These are phyloP conservation scores for Coriolopsis trogii DNA, from an alignment of 1,284 basidiomycete genomes.

Conservation along the genomic window DNA sequence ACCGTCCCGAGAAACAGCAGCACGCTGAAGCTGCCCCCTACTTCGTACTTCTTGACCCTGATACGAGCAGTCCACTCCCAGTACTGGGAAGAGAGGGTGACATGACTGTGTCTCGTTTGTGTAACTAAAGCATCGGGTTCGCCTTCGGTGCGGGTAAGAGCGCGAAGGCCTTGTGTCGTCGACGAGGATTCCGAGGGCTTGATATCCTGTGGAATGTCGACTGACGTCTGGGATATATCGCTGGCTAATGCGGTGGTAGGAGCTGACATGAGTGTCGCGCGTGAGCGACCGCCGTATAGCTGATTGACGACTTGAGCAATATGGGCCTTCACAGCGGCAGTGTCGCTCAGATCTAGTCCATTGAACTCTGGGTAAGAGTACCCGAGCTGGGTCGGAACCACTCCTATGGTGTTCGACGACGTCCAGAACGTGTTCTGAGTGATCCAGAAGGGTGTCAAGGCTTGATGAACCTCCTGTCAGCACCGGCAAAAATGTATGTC, in stretches of 20 bases:
- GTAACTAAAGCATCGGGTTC: not conserved
- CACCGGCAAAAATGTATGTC: too few species aligned
- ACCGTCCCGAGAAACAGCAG: slow-evolving; percentile 45
- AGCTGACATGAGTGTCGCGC: not conserved
- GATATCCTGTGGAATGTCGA: not conserved
- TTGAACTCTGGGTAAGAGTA: slow-evolving; percentile 53
- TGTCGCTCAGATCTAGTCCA: slow-evolving; percentile 36
- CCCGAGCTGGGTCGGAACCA: slow-evolving; percentile 30
- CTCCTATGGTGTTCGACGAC: slow-evolving; percentile 26
- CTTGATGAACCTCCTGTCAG: too few species aligned
- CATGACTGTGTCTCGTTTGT: not conserved
- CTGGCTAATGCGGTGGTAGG: not conserved
- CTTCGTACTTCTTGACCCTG: slow-evolving; percentile 44
- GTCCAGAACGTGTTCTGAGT: slow-evolving; percentile 35
- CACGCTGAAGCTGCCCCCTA: slow-evolving; percentile 44
- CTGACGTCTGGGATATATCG: not conserved
- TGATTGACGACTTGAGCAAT: slow-evolving; percentile 38
- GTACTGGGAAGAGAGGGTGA: not conserved
- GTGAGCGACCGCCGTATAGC: slow-evolving; percentile 25
- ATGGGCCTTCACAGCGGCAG: slow-evolving; percentile 31
- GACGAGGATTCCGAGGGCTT: not conserved
- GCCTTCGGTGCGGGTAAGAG: not conserved
- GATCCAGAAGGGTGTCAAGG: slow-evolving; percentile 37
- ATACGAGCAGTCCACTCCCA: slow-evolving; percentile 48
- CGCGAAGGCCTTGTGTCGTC: too few species aligned